Conservation (phyloP, 306 rosid species). For the Luffa acutangula region DNA sequence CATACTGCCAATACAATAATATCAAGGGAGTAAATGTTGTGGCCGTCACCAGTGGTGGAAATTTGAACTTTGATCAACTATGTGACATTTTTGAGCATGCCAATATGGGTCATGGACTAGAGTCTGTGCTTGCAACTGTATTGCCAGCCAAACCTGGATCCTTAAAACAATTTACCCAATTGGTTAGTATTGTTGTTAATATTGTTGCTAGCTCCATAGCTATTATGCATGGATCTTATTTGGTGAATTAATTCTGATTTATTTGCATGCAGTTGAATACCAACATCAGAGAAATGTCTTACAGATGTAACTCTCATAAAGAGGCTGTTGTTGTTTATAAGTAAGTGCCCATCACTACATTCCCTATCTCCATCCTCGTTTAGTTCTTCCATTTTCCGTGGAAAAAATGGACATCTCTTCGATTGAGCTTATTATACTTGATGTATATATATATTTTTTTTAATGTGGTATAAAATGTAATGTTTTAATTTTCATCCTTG, state of each 20-base stretch:
- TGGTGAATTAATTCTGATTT: no score
- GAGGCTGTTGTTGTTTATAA: conserved; percentile 74
- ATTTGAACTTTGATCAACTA: conserved; percentile 90
- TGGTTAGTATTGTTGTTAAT: conserved; percentile 32
- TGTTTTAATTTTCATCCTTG: no score
- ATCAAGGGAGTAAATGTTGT: conserved; percentile 65
- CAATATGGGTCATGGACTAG: conserved; percentile 42
- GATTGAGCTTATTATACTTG: no score
- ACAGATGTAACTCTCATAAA: conserved; percentile 42
- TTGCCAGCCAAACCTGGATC: conserved; percentile 75
- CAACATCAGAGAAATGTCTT: conserved; percentile 70
- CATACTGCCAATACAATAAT: conserved; percentile 84
- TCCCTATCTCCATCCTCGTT: no score
- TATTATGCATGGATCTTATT: no score
- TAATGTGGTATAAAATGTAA: no score
- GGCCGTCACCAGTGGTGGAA: conserved; percentile 83
- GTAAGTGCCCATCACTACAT: conserved; percentile 17
- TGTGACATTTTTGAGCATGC: conserved; percentile 75
- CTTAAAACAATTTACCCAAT: conserved; percentile 51
- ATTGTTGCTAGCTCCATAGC: no score
- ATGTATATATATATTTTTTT: no score
- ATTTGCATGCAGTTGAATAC: conserved; percentile 45
- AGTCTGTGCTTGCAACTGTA: conserved; percentile 57
- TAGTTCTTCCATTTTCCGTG: no score
- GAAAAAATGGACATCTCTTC: no score